Evolutionary conservation across 495 filamentous ascomycete species (phyloP).

Genomic region (Podospora bellae-mahoneyi): DNA sequence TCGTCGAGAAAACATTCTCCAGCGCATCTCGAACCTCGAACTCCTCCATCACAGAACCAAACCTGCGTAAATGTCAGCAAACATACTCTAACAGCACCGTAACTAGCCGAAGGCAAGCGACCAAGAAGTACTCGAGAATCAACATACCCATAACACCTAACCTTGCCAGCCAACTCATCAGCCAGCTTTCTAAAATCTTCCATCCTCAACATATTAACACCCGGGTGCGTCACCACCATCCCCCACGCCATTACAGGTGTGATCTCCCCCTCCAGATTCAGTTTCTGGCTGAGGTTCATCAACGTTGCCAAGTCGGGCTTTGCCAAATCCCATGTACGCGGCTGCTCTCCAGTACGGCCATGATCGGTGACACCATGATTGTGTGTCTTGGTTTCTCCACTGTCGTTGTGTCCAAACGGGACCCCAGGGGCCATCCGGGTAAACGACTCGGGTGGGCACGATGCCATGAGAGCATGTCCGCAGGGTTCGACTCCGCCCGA

Average conservation of each 20-base stretch:
- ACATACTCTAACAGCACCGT: neutral
- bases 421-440: conserved; percentile 45
- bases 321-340: conserved; percentile 65
- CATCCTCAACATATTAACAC: conserved; percentile 58
- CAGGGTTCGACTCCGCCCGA: conserved; percentile 49
- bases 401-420: conserved; percentile 45
- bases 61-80: conserved; percentile 44
- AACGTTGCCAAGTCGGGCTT: conserved; percentile 73
- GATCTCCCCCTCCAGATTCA: conserved; percentile 88
- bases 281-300: conserved; percentile 75
- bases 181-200: conserved; percentile 72
- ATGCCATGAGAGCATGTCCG: conserved; percentile 87
- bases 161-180: conserved; percentile 69
- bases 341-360: conserved; percentile 38
- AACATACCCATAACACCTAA: conserved; percentile 90
- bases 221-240: conserved; percentile 67
- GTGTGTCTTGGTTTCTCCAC: conserved; percentile 32
- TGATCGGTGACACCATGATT: conserved; percentile 16
- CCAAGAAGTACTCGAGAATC: neutral
- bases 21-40: conserved; percentile 88
- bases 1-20: conserved; percentile 64
- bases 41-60: conserved; percentile 83
- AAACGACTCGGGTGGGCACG: conserved; percentile 68
- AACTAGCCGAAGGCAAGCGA: neutral
- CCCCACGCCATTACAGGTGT: conserved; percentile 97